A percentile compares a stretch with the other conserved stretches of the same genome.
Conservation (phyloP, 2,329 filamentous ascomycete species). For the Fusarium foetens region DNA sequence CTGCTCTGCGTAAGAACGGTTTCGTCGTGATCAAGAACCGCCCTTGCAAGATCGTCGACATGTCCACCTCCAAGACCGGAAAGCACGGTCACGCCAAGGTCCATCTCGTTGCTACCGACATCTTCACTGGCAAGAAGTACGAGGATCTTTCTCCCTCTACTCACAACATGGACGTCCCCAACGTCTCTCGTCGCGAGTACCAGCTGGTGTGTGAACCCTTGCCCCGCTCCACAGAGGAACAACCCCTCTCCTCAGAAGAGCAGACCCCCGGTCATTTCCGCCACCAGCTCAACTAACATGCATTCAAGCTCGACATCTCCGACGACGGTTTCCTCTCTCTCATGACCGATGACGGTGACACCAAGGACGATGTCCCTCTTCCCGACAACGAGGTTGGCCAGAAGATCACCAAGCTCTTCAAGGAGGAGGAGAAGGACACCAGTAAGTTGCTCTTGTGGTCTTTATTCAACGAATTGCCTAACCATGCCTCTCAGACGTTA, state of each 20-base stretch:
- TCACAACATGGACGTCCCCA: constrained; percentile 97
- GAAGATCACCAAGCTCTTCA: constrained; percentile 85
- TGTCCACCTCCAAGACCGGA: constrained; percentile 99
- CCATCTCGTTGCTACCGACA: constrained; percentile 96
- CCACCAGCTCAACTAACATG: constrained; percentile 29
- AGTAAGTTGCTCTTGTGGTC: constrained; percentile 69
- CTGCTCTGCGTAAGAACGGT: constrained; percentile 99
- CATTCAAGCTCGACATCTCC: constrained; percentile 82
- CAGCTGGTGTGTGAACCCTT: constrained; percentile 79
- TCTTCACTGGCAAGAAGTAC: constrained; percentile 99
- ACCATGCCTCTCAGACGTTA: constrained; percentile 73
- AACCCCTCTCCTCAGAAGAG: constrained; percentile 32
- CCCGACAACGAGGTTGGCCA: constrained; percentile 90
- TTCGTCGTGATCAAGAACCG: constrained; percentile 98
- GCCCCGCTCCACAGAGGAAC: constrained; percentile 38
- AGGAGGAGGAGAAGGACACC: constrained; percentile 86
- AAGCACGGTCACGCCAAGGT: constrained; percentile 99
- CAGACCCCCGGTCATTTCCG: constrained; percentile 10
- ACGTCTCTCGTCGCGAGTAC: constrained; percentile 90
- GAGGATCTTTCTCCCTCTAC: constrained; percentile 99
- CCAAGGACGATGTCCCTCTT: constrained; percentile 95
- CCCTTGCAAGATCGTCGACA: constrained; percentile 99
- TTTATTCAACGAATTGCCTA: constrained; percentile 1
- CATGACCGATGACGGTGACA: constrained; percentile 85
- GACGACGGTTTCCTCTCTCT: constrained; percentile 96